Evolutionary conservation across 2,329 filamentous ascomycete species (phyloP).

Genomic region (Lecanosticta acicola): DNA sequence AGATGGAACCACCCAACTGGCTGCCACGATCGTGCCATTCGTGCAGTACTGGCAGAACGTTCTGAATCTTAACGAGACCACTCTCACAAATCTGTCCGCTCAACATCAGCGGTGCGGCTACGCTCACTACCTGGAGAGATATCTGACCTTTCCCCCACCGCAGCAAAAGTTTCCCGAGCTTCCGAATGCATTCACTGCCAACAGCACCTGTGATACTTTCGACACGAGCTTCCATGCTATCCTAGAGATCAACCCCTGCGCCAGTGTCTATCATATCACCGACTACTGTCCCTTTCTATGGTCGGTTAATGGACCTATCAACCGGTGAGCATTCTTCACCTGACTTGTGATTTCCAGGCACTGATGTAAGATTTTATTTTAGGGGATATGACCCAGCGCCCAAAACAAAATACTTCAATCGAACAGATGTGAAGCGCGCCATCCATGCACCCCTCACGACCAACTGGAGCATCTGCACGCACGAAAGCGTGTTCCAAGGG

Average conservation of each 20-base stretch:
- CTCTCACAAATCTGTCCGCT: constrained; percentile 33
- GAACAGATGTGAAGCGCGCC: constrained; percentile 30
- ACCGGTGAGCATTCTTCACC: not conserved
- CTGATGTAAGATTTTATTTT: too few relatives aligned
- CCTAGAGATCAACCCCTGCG: constrained; percentile 29
- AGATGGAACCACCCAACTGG: constrained; percentile 36
- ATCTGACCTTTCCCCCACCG: constrained; percentile 35
- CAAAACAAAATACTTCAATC: constrained; percentile 29
- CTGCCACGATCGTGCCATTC: constrained; percentile 4
- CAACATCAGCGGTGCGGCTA: constrained; percentile 35
- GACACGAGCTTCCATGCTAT: constrained; percentile 2
- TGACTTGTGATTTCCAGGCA: not conserved
- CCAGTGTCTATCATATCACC: constrained; percentile 31
- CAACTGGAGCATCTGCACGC: constrained; percentile 26
- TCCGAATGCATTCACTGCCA: not conserved
- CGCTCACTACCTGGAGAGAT: constrained; percentile 46
- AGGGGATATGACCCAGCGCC: not conserved
- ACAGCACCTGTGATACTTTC: constrained; percentile 21
- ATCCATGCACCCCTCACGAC: constrained; percentile 30
- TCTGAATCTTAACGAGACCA: constrained; percentile 41
- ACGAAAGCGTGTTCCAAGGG: constrained; percentile 7
- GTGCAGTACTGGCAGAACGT: constrained; percentile 30
- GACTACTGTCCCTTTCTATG: constrained; percentile 23
- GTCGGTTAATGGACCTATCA: not conserved
- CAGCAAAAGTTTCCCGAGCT: constrained; percentile 20